A percentile compares a stretch with the other conserved stretches of the same genome.
Evolutionary conservation across 345 rosid genomes (phyloP).

Genomic region (Dipteronia dyeriana): DNA sequence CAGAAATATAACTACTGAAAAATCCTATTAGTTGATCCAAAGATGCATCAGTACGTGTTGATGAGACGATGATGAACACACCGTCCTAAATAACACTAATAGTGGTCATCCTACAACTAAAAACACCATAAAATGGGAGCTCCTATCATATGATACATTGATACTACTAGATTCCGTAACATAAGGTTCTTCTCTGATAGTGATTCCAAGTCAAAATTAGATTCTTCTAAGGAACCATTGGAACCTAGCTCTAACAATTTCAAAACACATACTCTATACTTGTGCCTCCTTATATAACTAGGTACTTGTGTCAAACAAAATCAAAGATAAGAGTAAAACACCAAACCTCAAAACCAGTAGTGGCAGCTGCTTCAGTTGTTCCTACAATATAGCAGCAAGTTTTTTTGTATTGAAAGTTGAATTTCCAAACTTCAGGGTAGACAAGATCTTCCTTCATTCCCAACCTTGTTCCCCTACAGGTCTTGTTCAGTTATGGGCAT

Average conservation of each 20-base stretch:
- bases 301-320: background rate
- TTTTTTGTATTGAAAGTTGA: background rate
- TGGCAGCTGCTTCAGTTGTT: slow-evolving; percentile 7
- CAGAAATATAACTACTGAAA: background rate
- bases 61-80: too few species aligned
- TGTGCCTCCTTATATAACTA: background rate
- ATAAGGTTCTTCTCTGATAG: too few species aligned
- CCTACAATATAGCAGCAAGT: background rate
- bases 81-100: background rate
- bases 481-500: slow-evolving; percentile 9
- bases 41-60: background rate
- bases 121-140: background rate
- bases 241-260: background rate
- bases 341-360: background rate
- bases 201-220: too few species aligned
- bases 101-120: background rate
- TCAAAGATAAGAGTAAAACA: background rate
- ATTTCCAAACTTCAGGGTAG: background rate
- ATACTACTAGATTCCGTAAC: background rate
- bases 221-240: too few species aligned
- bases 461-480: background rate
- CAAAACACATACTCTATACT: background rate
- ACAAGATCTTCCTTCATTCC: background rate
- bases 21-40: background rate
- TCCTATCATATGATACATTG: background rate